These are phyloP conservation scores for Kwoniella shandongensis DNA, from an alignment of 768 basidiomycete genomes.

Conservation along the genomic window DNA sequence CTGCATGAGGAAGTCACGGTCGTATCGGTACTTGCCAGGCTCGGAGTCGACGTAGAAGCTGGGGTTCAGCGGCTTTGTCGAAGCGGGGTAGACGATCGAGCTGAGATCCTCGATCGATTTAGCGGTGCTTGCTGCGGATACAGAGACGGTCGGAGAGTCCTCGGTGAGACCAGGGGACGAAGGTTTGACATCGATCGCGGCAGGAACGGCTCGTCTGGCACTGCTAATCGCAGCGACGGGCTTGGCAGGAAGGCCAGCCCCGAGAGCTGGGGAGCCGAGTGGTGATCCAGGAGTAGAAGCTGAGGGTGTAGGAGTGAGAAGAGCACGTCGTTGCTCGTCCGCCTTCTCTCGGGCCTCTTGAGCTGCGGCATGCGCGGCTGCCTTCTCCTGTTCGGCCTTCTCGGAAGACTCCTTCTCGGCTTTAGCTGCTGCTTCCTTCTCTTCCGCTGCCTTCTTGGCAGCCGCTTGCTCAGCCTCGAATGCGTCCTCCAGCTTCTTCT, in stretches of 20 bases:
- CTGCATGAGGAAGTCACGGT: slow-evolving; percentile 94
- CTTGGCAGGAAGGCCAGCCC: slow-evolving; percentile 47
- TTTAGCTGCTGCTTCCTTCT: slow-evolving; percentile 28
- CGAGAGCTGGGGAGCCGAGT: slow-evolving; percentile 41
- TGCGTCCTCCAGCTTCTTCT: slow-evolving; percentile 32
- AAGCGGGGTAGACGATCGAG: slow-evolving; percentile 75
- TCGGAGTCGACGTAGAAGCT: slow-evolving; percentile 81
- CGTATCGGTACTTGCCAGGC: slow-evolving; percentile 94
- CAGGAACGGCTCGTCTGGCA: slow-evolving; percentile 26
- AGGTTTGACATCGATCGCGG: slow-evolving; percentile 38
- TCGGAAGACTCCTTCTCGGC: slow-evolving; percentile 21
- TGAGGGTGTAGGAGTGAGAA: slow-evolving; percentile 22
- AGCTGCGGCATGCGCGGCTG: slow-evolving; percentile 33
- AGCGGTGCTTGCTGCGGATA: slow-evolving; percentile 66
- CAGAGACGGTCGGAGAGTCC: slow-evolving; percentile 35
- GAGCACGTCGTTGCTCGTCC: slow-evolving; percentile 31
- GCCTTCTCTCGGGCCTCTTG: slow-evolving; percentile 30
- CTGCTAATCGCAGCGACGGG: slow-evolving; percentile 33
- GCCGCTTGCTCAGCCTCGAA: slow-evolving; percentile 30
- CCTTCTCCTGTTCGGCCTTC: slow-evolving; percentile 33
- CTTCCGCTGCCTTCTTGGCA: slow-evolving; percentile 30
- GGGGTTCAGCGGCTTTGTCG: slow-evolving; percentile 73
- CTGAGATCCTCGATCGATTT: slow-evolving; percentile 79
- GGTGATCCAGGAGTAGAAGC: slow-evolving; percentile 38
- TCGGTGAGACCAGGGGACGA: slow-evolving; percentile 30